Evolutionary conservation across 2,329 filamentous ascomycete genomes (phyloP), one percentile per base, ranked within the genome.

Genomic region (Talaromyces sp.): DNA sequence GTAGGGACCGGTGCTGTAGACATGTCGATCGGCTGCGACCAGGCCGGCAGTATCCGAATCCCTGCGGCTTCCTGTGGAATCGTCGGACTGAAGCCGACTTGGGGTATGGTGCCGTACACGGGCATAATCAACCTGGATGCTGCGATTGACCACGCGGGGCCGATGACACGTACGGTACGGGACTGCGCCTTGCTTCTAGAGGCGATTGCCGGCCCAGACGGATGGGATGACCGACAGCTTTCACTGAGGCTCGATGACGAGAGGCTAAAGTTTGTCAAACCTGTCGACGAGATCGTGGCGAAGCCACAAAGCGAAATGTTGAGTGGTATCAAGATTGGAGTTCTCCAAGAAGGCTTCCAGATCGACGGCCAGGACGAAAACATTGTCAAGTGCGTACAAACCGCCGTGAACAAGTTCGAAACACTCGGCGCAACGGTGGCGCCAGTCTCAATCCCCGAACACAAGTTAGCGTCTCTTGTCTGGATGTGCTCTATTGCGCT

Each of bases 11-110:
- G 40, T 43, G 40, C 40, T 13, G 40, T 43, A 43, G 40, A 43
- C 19, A 43, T 43, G 40, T 43, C 40, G 2, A 43, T 70, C 6
- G 69, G 66, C 2, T 70, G 69, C 3, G 72, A 74, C 57, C 65
- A 73, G 17, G 72, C 59, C 35, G 57, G 33, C 17, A 60, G 70
- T 2, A 68, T 73, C 51, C 69, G 72, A 17, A 72, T 73, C 17
- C 72, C 72, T 1, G 60, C 70, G 4, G 60, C 72, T 3, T 72
- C 67, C 60, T 70, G 67, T 41, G 70, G 70, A 1, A 61, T 68
- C 1, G 73, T 71, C 51, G 71, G 70, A 6, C 71, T 73, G 61
- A 73, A 73, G 48, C 72, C 72, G 40, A 43, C 40, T 8, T 43
- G 40, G 40, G 40, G 40, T 22, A 2, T 43, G 40, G 40, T 43